These are phyloP conservation scores for Eucalyptus pauciflora DNA, from an alignment of 345 rosid genomes.

Conservation along the genomic window DNA sequence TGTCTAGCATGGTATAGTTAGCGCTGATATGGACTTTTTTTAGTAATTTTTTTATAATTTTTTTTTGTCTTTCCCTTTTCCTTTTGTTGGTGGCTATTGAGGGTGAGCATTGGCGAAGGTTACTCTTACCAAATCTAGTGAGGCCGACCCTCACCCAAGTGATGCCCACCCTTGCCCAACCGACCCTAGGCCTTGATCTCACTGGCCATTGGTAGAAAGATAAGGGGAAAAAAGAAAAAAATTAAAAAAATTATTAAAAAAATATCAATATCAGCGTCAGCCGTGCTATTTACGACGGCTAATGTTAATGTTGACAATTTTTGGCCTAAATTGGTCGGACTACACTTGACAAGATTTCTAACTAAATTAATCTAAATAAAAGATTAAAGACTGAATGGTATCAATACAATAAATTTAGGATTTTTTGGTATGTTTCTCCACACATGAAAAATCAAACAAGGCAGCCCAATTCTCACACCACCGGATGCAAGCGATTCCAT, in stretches of 20 bases:
- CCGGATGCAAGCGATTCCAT: not conserved
- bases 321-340: fast-evolving
- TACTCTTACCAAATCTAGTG: too few species aligned
- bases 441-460: not conserved
- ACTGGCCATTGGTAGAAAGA: fast-evolving
- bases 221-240: not conserved
- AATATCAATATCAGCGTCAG: fast-evolving
- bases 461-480: not conserved
- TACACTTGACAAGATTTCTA: fast-evolving
- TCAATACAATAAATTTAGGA: fast-evolving
- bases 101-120: fast-evolving
- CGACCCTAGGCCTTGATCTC: fast-evolving
- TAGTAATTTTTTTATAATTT: too few species aligned
- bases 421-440: not conserved
- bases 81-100: not conserved
- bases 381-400: too few species aligned
- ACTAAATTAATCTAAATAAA: not conserved
- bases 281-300: fast-evolving
- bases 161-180: fast-evolving
- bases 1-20: fast-evolving
- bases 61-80: too few species aligned
- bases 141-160: fast-evolving
- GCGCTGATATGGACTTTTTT: fast-evolving
- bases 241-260: fast-evolving
- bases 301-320: too few species aligned